A percentile compares a stretch with the other conserved stretches of the same genome.
Conservation (phyloP, 306 rosid species). For the Trifolium fragiferum region DNA sequence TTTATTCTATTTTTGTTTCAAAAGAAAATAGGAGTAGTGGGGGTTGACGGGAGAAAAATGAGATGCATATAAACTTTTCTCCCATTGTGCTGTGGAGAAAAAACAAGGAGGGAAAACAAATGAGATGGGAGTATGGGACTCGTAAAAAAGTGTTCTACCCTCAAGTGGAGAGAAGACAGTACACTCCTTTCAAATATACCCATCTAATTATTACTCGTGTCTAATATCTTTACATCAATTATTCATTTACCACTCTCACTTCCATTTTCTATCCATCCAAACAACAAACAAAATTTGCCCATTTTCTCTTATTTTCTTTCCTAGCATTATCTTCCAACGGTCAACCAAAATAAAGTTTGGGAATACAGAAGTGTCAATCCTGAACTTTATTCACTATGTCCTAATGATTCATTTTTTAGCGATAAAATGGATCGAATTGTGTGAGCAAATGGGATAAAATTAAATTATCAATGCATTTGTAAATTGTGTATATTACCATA, state of each 20-base stretch:
- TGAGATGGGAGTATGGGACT: not conserved
- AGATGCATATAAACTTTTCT: not conserved
- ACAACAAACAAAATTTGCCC: not conserved
- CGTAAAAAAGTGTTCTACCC: not conserved
- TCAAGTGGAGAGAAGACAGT: not conserved
- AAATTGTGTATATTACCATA: not conserved
- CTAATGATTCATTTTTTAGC: not conserved
- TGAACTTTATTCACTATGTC: not conserved
- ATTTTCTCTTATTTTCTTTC: not conserved
- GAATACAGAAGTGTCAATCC: not conserved
- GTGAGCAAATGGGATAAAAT: not conserved
- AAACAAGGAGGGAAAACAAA: not conserved
- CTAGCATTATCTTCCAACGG: not conserved
- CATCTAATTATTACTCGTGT: not conserved
- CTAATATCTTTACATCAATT: not conserved
- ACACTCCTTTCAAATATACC: not conserved
- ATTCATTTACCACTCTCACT: not conserved
- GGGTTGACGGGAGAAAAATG: constrained; percentile 2
- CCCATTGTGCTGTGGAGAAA: not conserved
- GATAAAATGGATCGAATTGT: not conserved
- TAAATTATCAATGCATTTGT: not conserved
- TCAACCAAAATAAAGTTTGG: not conserved
- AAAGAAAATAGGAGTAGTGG: not conserved
- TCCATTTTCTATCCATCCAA: not conserved
- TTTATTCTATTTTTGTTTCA: not conserved